Base-by-base conservation (phyloP, 306 rosid species). In the barrel medic (Medicago truncatula) region DNA sequence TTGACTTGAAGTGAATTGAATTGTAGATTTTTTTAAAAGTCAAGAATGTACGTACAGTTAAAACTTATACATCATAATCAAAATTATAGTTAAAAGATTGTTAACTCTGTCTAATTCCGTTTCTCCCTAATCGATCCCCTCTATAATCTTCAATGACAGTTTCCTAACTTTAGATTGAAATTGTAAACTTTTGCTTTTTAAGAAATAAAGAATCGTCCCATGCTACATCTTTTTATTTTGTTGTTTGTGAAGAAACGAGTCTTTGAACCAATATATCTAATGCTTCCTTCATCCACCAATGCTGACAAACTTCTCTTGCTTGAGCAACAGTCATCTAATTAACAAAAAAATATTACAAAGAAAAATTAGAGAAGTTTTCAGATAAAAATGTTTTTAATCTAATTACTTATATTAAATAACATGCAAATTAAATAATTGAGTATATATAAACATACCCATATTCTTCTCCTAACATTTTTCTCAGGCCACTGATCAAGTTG, bases 251-350 rank as follows among this genome's bases (percentile, higher is more conserved):
- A 53, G 86, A 77, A n/a, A 56, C 43, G 25, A 87, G 82, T 76
- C 98, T 63, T 71, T 90, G 82, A 28, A 95, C 93, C 82, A 95
- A 88, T 76, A 83, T 83, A 78, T 95, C 97, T 40, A 95, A 84
- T 40, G 99, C 99, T 81, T 95, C 98, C 78, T 95, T 90, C 99
- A 95, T 95, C 99, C 99, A 95, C 97, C 93, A 88, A 73, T 95
- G 99, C 67, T 88, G 91, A 63, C 99, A 95, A 40, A 83, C 97
- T 80, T 90, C 97, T 87, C 87, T 87, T 1, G 99, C 99, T 82
- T 88, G 85, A 2, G 66, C 76, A 11, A 84, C 92, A 54, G 64
- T 85, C 99, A 95, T 88, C 98, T 94, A 25, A 52, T 52, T 54
- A 11, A 21, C 34, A 77, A 20, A 74, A 36, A 43, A 0, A 13